A percentile compares a stretch with the other conserved stretches of the same genome.
Conservation (phyloP, 2,329 filamentous ascomycete species). For the Fusarium tjaetaba region DNA sequence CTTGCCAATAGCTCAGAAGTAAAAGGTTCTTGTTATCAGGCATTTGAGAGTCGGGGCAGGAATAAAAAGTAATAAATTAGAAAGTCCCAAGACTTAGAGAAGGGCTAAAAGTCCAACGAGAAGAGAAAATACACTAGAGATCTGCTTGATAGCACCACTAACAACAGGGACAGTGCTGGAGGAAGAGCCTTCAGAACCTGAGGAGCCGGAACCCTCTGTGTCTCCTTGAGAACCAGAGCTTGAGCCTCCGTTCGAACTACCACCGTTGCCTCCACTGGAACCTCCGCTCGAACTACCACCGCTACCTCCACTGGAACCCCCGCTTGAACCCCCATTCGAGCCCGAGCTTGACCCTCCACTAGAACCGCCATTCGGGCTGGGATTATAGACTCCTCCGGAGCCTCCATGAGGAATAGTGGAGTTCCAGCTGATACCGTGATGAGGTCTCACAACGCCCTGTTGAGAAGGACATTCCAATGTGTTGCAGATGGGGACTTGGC, state of each 20-base stretch:
- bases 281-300: not conserved
- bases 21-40: rapidly evolving
- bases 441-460: not conserved
- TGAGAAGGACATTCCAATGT: not conserved
- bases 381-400: not conserved
- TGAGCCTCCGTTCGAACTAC: not conserved
- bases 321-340: not conserved
- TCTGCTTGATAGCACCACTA: not conserved
- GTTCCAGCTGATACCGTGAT: not conserved
- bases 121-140: not conserved
- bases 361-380: not conserved
- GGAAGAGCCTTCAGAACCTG: not conserved
- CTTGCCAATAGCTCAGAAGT: rapidly evolving
- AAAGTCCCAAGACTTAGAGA: not conserved
- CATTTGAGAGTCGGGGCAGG: too few species aligned
- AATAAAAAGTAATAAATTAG: not conserved
- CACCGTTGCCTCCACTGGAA: too few species aligned
- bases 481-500: not conserved
- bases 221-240: not conserved
- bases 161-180: not conserved
- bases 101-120: not conserved
- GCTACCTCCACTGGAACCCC: not conserved
- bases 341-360: not conserved
- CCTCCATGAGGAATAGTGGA: not conserved
- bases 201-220: not conserved